Percentiles rank a stretch among this genome's conserved stretches.
Conservation (phyloP, 176 grass and related monocot genomes). For the Carex myosuroides region DNA sequence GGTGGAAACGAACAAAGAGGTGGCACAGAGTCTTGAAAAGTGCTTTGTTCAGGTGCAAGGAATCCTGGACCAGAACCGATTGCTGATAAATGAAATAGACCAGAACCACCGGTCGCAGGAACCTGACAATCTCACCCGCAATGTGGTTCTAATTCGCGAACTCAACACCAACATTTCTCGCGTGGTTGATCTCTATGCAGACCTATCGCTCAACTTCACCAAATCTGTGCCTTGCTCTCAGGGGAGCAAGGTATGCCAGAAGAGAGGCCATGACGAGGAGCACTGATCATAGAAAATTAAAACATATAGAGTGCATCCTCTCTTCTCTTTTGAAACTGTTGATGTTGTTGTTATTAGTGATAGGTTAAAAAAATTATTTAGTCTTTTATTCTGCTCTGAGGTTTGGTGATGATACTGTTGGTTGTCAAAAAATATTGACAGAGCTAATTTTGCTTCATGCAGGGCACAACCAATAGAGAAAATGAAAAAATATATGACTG, state of each 20-base stretch:
- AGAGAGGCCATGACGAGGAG: not conserved
- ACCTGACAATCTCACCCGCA: constrained; percentile 38
- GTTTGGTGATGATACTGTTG: not conserved
- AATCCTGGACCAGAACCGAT: constrained; percentile 50
- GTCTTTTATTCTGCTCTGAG: not conserved
- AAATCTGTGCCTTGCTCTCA: constrained; percentile 1
- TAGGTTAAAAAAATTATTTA: constrained; percentile 7
- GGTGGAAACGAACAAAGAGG: constrained; percentile 14
- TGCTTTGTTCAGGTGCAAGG: constrained; percentile 37
- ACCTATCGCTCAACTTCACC: constrained; percentile 38
- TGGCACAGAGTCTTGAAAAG: constrained; percentile 27
- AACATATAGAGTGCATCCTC: not conserved
- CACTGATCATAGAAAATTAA: not conserved
- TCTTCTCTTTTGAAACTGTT: not conserved
- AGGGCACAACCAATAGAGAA: too few species aligned
- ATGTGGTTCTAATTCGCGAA: constrained; percentile 48
- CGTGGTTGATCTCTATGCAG: constrained; percentile 40
- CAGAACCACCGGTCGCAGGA: constrained; percentile 51
- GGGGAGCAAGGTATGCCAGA: not conserved
- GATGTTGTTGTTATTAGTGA: constrained; percentile 1
- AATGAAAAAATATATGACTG: too few species aligned
- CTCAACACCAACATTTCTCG: constrained; percentile 59
- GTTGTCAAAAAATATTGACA: too few species aligned
- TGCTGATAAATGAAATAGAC: constrained; percentile 60
- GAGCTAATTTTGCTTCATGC: too few species aligned